Conservation (phyloP, 805 yeast genomes). For the Candida ovalis region DNA sequence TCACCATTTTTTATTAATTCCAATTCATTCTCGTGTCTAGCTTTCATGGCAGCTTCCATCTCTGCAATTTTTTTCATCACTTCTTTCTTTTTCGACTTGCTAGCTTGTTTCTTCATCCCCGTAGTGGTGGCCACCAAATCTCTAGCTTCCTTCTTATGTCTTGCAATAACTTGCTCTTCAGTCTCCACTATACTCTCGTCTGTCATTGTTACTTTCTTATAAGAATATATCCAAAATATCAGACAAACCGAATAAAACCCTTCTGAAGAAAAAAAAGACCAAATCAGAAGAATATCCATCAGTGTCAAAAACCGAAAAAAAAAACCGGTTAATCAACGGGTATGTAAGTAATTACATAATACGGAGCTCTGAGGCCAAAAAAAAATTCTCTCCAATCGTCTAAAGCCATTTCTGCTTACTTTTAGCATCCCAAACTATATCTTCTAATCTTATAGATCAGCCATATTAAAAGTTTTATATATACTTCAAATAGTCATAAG, state of each 20-base stretch:
- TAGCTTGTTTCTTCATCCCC: slow-evolving; percentile 77
- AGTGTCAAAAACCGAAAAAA: not conserved
- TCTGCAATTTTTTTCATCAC: slow-evolving; percentile 56
- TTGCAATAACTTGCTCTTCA: slow-evolving; percentile 47
- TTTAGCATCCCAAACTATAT: no score
- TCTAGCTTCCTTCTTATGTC: slow-evolving; percentile 66
- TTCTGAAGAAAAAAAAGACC: no score
- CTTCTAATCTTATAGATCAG: no score
- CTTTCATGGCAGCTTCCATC: slow-evolving; percentile 53
- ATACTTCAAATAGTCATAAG: no score
- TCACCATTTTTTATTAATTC: slow-evolving; percentile 14
- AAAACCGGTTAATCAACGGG: no score
- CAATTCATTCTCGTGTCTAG: slow-evolving; percentile 53
- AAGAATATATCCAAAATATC: no score
- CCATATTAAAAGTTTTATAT: no score
- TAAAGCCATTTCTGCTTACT: not conserved
- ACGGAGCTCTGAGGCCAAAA: not conserved
- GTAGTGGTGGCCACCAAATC: slow-evolving; percentile 67
- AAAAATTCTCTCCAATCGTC: not conserved
- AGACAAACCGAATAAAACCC: no score
- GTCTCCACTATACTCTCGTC: slow-evolving; percentile 25
- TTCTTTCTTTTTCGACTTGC: slow-evolving; percentile 71
- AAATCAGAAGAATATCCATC: no score
- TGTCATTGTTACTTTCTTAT: slow-evolving; percentile 2
- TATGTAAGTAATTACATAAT: no score